A percentile compares a stretch with the other conserved stretches of the same genome.
Conservation (phyloP, 257 asterid species). For the Solanum pennellii region DNA sequence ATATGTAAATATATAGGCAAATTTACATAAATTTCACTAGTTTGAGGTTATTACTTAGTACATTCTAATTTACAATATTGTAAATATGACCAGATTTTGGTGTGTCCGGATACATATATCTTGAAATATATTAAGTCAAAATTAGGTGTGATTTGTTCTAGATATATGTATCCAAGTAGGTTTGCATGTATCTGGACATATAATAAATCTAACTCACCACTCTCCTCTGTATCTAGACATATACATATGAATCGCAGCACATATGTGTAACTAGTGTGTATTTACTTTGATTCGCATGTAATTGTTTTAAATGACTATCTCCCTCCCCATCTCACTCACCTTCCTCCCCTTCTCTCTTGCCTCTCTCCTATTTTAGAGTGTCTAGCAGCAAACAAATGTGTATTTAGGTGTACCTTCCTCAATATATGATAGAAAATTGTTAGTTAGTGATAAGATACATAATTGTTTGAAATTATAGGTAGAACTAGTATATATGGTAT, state of each 20-base stretch:
- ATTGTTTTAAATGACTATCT: not conserved
- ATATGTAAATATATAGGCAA: too few relatives aligned
- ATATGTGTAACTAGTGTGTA: too few relatives aligned
- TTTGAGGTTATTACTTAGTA: not conserved
- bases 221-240: not conserved
- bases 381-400: too few relatives aligned
- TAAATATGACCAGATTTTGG: not conserved
- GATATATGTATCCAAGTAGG: not conserved
- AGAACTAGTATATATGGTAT: not conserved
- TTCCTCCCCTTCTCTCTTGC: not conserved
- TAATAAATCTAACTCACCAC: not conserved
- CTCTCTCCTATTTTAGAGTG: not conserved
- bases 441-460: not conserved
- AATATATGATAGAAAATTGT: not conserved
- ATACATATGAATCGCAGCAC: not conserved
- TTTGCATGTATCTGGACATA: not conserved
- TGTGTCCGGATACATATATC: not conserved
- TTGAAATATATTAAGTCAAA: not conserved
- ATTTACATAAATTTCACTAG: too few relatives aligned
- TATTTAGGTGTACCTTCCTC: not conserved
- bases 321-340: not conserved
- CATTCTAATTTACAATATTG: too few relatives aligned
- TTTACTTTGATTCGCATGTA: not conserved
- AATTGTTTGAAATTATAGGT: not conserved
- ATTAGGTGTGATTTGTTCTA: not conserved